Evolutionary conservation across 805 yeast genomes (phyloP).

Genomic region (Dipodascus albidus): DNA sequence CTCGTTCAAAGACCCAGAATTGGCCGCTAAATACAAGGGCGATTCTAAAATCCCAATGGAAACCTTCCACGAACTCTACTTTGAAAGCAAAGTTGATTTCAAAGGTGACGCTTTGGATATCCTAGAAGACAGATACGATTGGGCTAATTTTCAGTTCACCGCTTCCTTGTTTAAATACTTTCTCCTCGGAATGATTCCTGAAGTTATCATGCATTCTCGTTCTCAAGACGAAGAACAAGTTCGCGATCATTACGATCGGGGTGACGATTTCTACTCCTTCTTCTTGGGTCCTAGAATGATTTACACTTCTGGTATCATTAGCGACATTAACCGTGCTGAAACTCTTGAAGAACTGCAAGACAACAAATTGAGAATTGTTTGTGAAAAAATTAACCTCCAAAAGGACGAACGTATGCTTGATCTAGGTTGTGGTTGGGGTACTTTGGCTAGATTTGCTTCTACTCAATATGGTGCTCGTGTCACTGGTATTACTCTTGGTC

Average conservation of each 20-base stretch:
- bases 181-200: constrained; percentile 82
- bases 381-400: constrained; percentile 70
- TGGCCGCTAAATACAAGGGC: constrained; percentile 61
- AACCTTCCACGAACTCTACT: constrained; percentile 81
- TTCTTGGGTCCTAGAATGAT: constrained; percentile 91
- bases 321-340: constrained; percentile 61
- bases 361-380: constrained; percentile 77
- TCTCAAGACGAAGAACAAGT: constrained; percentile 96
- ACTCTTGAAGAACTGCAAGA: constrained; percentile 66
- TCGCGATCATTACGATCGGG: constrained; percentile 90
- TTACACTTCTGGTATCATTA: constrained; percentile 77
- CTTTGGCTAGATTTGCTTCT: constrained; percentile 76
- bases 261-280: constrained; percentile 92
- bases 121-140: constrained; percentile 81
- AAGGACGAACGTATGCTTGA: constrained; percentile 70
- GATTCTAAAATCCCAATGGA: constrained; percentile 77
- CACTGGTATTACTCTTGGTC: constrained; percentile 84
- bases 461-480: constrained; percentile 73
- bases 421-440: constrained; percentile 95
- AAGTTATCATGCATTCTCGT: constrained; percentile 81
- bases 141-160: constrained; percentile 79
- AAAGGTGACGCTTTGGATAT: constrained; percentile 81
- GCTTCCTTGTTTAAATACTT: constrained; percentile 65
- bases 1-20: constrained; percentile 66
- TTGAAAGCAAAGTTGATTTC: constrained; percentile 72